phyloP scores from a whole-genome alignment of 768 basidiomycete genomes.

The Sarcomyxa edulis region DNA sequence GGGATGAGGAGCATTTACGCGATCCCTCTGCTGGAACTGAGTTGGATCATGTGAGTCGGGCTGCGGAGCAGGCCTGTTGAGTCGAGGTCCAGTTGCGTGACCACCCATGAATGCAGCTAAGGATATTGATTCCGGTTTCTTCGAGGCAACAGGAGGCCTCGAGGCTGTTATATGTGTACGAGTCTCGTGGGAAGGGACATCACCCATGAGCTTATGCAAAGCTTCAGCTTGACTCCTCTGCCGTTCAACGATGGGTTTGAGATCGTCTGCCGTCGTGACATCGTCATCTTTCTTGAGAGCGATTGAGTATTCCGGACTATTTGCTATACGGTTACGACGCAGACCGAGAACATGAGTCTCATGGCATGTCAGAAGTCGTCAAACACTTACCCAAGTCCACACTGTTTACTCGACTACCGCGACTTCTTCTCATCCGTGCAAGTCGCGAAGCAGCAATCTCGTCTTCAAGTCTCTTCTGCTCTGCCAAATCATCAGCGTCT shows the following conservation, averaged over 20 bases:
- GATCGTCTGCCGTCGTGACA: constrained; percentile 8
- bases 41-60: constrained; percentile 59
- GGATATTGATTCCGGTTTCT: constrained; percentile 51
- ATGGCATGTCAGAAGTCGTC: constrained; percentile 5
- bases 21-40: constrained; percentile 58
- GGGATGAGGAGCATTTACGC: constrained; percentile 57
- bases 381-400: constrained; percentile 42
- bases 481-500: constrained; percentile 75
- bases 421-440: constrained; percentile 45
- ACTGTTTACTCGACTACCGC: constrained; percentile 32
- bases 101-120: constrained; percentile 83
- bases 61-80: constrained; percentile 71
- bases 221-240: constrained; percentile 40
- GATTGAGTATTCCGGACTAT: constrained; percentile 17
- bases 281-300: constrained; percentile 17
- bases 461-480: constrained; percentile 63
- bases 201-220: constrained; percentile 40
- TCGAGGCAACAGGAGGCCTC: constrained; percentile 8
- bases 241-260: constrained; percentile 20
- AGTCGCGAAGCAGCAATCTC: constrained; percentile 54
- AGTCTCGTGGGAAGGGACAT: constrained; percentile 7
- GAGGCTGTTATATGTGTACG: background rate
- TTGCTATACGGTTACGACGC: constrained; percentile 8
- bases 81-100: constrained; percentile 64
- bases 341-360: background rate